Evolutionary conservation across 257 asterid species (phyloP), one percentile per base, ranked within the genome.

Genomic region (Solanum okadae): DNA sequence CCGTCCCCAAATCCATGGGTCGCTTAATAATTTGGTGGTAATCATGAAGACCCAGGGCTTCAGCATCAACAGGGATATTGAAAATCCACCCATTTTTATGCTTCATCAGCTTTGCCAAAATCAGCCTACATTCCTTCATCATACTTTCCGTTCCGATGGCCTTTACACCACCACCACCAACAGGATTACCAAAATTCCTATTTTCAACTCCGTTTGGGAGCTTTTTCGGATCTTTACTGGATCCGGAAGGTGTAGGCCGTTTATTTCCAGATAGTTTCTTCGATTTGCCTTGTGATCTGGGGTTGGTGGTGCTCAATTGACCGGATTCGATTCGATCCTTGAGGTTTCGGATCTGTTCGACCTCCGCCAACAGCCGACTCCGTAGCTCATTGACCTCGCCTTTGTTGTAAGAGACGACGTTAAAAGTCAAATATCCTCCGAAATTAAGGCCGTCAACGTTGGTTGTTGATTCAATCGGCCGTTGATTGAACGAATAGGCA

Each of bases 1-100:
- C 99, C 33, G 99, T 93, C 4, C 99, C 99, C 71, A 97, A 94
- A 94, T 97, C 99, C 99, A 96, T 95, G 8, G 99, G 99, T 63
- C 93, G 89, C 93, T 95, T 94, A 84, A 97, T 96, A 90, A 97
- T 97, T 90, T 86, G 88, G 83, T 96, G 99, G 87, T 96, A 97
- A 93, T 97, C 99, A 82, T 93, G 98, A 89, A 95, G 98, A 78
- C 94, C 94, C 68, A 95, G 22, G 13, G 89, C 91, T 52, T 49
- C 93, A 0, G 98, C 99, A 89, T 97, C 96, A 10, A 97, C 98
- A 0, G 99, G 99, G 2, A 56, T 59, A 72, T 89, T 94, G 92
- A 97, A 97, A 37, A 94, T 71, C 92, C 94, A 93, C 33, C 94
- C 92, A 49, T n/a, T 44, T 84, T 95, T 96, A 85, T 93, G 92